Base-by-base conservation (phyloP, 768 basidiomycete species). In the Mycena epipterygia region DNA sequence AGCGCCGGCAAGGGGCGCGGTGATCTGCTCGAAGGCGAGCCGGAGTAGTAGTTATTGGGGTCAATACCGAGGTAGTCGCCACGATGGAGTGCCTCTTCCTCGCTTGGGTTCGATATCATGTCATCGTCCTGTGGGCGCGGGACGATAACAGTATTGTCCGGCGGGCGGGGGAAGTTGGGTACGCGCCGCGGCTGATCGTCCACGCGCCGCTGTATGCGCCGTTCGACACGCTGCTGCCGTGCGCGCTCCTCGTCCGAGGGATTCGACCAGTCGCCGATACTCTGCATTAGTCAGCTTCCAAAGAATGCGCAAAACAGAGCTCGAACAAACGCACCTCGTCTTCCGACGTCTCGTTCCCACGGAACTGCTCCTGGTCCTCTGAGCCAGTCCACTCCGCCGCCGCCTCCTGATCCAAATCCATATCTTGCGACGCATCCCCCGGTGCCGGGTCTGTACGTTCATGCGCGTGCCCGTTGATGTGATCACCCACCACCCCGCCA, bases 221-320 rank as follows among this genome's bases (percentile, higher is more conserved):
- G 89, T 48, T 91, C 89, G 51, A 88, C 80, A 33, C 93, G 89
- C 33, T 86, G 81, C 71, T 90, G 90, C 25, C 94, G 89, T 5
- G 92, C 94, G 32, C 91, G 88, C 76, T 96, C 95, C 79, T 96
- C 95, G 76, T 96, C 95, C 29, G 95, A 96, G 21, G 95, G 95
- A 76, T 96, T 96, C 27, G 95, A 96, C 88, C 89, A 96, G 81
- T 96, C 94, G 30, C 93, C 94, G 56, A 94, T 91, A 74, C 93
- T 95, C 91, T 94, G 83, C 73, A 80, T 71, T 23, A 64, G 67
- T 61, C 64, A 62, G 44, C 23, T 30, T 56, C 44, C 12, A 0
- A 25, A 19, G 33, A 64, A 70, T 37, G 46, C 32, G 68, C 57
- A 53, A 37, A 65, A 53, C 52, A 58, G 75, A 44, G 57, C 70